phyloP scores from a whole-genome alignment of 179 eudicot genomes.

The Gypsophila paniculata region DNA sequence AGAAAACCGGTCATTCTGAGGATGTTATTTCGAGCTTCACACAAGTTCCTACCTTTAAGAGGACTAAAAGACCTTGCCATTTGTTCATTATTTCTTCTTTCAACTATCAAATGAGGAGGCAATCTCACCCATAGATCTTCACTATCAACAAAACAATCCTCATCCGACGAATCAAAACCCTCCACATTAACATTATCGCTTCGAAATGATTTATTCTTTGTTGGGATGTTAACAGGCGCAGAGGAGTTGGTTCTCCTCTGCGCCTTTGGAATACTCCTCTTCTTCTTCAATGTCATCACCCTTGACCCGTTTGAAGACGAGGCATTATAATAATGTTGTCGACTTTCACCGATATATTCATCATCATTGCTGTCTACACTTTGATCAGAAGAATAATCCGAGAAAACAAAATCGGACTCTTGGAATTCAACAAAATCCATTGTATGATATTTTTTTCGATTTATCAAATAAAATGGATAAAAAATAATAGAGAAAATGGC shows the following conservation, averaged over 20 bases:
- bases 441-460: neutral
- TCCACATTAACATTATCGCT: slow-evolving; percentile 6
- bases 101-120: slow-evolving; percentile 32
- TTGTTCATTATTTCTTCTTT: slow-evolving; percentile 29
- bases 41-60: slow-evolving; percentile 29
- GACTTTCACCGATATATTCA: neutral
- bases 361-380: slow-evolving; percentile 12
- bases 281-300: slow-evolving; percentile 11
- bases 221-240: slow-evolving; percentile 16
- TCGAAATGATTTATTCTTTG: neutral
- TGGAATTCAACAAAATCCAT: slow-evolving; percentile 32
- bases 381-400: slow-evolving; percentile 26
- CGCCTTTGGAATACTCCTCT: neutral
- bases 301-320: neutral
- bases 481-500: neutral
- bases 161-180: slow-evolving; percentile 5
- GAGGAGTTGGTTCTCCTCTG: slow-evolving; percentile 14
- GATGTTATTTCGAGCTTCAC: slow-evolving; percentile 28
- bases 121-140: slow-evolving; percentile 17
- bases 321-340: neutral
- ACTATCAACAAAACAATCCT: slow-evolving; percentile 4
- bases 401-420: slow-evolving; percentile 29
- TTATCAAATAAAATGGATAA: neutral
- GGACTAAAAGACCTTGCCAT: slow-evolving; percentile 36
- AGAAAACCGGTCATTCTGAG: slow-evolving; percentile 35